phyloP scores from a whole-genome alignment of 441 rosid species.

The Corymbia calophylla region DNA sequence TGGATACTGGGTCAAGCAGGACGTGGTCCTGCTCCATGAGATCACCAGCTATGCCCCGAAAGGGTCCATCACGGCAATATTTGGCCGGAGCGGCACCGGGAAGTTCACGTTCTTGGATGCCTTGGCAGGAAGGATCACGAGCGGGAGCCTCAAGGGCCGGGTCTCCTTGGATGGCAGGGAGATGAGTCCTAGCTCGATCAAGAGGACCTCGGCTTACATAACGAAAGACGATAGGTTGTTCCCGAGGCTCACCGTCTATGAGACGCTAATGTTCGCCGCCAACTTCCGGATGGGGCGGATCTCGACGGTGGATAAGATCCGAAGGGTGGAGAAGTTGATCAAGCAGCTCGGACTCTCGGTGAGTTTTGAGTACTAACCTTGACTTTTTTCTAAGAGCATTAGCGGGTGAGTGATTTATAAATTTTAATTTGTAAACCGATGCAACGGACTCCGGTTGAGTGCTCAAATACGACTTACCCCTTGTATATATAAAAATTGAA shows the following conservation, averaged over 20 bases:
- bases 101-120: slow-evolving; percentile 61
- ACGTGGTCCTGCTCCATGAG: slow-evolving; percentile 39
- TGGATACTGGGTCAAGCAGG: slow-evolving; percentile 33
- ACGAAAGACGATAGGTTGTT: slow-evolving; percentile 63
- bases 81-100: slow-evolving; percentile 74
- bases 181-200: slow-evolving; percentile 39
- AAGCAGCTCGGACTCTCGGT: slow-evolving; percentile 54
- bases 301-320: slow-evolving; percentile 26
- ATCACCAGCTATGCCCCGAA: slow-evolving; percentile 65
- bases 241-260: slow-evolving; percentile 64
- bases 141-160: slow-evolving; percentile 51
- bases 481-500: no score
- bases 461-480: not conserved
- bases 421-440: not conserved
- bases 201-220: slow-evolving; percentile 57
- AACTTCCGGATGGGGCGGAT: slow-evolving; percentile 38
- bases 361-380: not conserved
- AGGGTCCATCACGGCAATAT: slow-evolving; percentile 57
- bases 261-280: slow-evolving; percentile 52
- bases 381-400: not conserved
- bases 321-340: slow-evolving; percentile 42
- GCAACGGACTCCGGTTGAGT: not conserved
- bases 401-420: not conserved
- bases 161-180: slow-evolving; percentile 42
- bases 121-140: slow-evolving; percentile 47